Evolutionary conservation across 1,284 basidiomycete genomes (phyloP).

Genomic region (Trametes pubescens): DNA sequence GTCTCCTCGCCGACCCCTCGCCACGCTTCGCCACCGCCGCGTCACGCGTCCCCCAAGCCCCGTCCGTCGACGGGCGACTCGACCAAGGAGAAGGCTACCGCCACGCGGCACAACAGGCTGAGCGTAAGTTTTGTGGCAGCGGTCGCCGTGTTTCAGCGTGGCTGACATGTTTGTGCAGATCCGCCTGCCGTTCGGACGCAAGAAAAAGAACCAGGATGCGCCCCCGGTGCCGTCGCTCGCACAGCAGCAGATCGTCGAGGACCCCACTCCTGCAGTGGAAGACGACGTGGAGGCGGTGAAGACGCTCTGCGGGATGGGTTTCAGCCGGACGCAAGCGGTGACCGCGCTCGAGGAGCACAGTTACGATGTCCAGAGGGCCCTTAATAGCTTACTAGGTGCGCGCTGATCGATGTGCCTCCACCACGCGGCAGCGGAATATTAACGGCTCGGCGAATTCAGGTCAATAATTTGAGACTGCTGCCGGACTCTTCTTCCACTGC

Average conservation of each 20-base stretch:
- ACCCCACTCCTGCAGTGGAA: slow-evolving; percentile 63
- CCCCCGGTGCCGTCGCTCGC: slow-evolving; percentile 50
- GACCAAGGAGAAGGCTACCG: slow-evolving; percentile 58
- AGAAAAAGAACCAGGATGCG: slow-evolving; percentile 69
- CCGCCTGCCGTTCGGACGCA: slow-evolving; percentile 79
- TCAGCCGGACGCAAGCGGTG: slow-evolving; percentile 80
- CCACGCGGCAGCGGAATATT: not conserved
- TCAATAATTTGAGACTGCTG: slow-evolving; percentile 26
- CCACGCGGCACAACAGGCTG: slow-evolving; percentile 70
- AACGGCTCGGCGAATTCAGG: slow-evolving; percentile 19
- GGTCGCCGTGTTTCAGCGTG: not conserved
- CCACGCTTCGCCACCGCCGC: slow-evolving; percentile 59
- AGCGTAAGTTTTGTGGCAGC: slow-evolving; percentile 61
- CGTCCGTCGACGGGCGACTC: slow-evolving; percentile 66
- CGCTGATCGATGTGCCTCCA: slow-evolving; percentile 5
- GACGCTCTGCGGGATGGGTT: slow-evolving; percentile 83
- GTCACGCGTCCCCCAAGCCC: slow-evolving; percentile 62
- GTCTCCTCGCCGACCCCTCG: slow-evolving; percentile 54
- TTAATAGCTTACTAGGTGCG: slow-evolving; percentile 68
- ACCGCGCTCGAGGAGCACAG: slow-evolving; percentile 77
- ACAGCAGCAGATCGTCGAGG: slow-evolving; percentile 57
- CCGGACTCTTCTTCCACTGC: slow-evolving; percentile 11
- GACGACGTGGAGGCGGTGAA: slow-evolving; percentile 84
- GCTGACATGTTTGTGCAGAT: slow-evolving; percentile 55
- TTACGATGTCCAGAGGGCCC: slow-evolving; percentile 77